Percentiles rank a stretch among this genome's conserved stretches.
Evolutionary conservation across 108 stramenopile species (phyloP).

Genomic region (Pseudonitzschia pungens): DNA sequence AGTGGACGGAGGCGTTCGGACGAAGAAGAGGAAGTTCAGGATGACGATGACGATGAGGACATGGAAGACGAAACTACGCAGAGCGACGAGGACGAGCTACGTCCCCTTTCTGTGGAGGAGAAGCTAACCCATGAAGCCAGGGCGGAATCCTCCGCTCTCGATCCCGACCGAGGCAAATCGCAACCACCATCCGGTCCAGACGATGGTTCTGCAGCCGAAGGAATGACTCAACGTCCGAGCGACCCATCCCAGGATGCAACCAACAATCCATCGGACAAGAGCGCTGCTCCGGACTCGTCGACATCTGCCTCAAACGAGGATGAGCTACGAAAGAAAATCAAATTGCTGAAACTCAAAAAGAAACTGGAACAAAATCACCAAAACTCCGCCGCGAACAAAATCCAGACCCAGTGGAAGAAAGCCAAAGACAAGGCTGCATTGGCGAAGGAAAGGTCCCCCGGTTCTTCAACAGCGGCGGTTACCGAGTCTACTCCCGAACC

Average conservation of each 20-base stretch:
- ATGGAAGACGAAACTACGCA: constrained; percentile 11
- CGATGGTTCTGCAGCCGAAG: neutral
- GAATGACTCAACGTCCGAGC: too few species aligned
- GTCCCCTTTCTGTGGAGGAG: too few species aligned
- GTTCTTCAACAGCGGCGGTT: too few species aligned
- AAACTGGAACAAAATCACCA: constrained; percentile 29
- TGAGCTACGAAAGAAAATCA: neutral
- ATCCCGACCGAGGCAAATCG: neutral
- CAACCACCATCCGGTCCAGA: neutral
- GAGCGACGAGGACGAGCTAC: constrained; percentile 1
- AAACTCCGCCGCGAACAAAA: constrained; percentile 54
- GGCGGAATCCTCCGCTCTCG: too few species aligned
- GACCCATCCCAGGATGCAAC: neutral
- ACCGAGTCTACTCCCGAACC: too few species aligned
- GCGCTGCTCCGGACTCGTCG: neutral
- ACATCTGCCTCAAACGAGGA: neutral
- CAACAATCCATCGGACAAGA: neutral
- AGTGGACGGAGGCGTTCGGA: neutral
- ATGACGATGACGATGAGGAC: neutral
- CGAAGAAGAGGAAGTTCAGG: constrained; percentile 18
- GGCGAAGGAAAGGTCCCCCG: neutral
- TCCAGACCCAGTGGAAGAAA: constrained; percentile 66
- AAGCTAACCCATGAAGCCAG: too few species aligned
- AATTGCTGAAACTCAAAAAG: constrained; percentile 8
- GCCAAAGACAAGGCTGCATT: constrained; percentile 9